phyloP scores from a whole-genome alignment of 1,284 basidiomycete genomes.

The Sphagnurus paluster region DNA sequence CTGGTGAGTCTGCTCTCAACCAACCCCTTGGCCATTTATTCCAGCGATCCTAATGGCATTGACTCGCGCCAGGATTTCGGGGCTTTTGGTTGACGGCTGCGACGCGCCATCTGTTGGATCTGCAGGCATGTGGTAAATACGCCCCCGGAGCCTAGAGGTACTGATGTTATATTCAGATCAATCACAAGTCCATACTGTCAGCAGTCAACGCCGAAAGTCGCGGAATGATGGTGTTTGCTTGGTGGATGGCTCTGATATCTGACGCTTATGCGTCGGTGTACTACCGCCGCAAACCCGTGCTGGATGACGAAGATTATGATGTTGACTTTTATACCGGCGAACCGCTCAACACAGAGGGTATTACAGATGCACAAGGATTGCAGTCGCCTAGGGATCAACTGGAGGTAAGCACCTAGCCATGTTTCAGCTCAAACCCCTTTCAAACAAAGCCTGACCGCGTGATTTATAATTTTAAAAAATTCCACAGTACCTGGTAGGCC shows the following conservation, averaged over 20 bases:
- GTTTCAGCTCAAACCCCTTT: slow-evolving; percentile 4
- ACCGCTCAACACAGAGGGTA: slow-evolving; percentile 49
- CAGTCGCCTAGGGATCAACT: slow-evolving; percentile 73
- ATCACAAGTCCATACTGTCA: slow-evolving; percentile 74
- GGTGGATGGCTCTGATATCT: slow-evolving; percentile 69
- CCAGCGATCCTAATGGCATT: too few relatives aligned
- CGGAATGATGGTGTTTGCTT: slow-evolving; percentile 83
- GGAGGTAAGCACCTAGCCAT: slow-evolving; percentile 47
- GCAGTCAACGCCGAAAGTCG: slow-evolving; percentile 68
- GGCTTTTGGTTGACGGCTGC: slow-evolving; percentile 78
- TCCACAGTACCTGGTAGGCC: slow-evolving; percentile 16
- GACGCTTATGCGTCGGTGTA: slow-evolving; percentile 50
- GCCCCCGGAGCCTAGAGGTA: slow-evolving; percentile 12
- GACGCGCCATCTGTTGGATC: slow-evolving; percentile 75
- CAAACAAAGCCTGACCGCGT: slow-evolving; percentile 5
- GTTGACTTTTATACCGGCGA: slow-evolving; percentile 81
- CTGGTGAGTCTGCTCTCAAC: slow-evolving; percentile 40
- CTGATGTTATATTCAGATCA: slow-evolving; percentile 52
- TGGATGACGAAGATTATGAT: slow-evolving; percentile 58
- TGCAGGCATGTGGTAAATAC: slow-evolving; percentile 51
- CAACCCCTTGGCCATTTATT: too few relatives aligned
- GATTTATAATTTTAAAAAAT: slow-evolving; percentile 3
- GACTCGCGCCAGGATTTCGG: slow-evolving; percentile 76
- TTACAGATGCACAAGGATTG: slow-evolving; percentile 46
- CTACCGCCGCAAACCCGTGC: slow-evolving; percentile 46